Percentiles rank a stretch among this genome's conserved stretches.
These are phyloP conservation scores for Didymella sp. DNA, from an alignment of 2,329 filamentous ascomycete species.

Conservation along the genomic window DNA sequence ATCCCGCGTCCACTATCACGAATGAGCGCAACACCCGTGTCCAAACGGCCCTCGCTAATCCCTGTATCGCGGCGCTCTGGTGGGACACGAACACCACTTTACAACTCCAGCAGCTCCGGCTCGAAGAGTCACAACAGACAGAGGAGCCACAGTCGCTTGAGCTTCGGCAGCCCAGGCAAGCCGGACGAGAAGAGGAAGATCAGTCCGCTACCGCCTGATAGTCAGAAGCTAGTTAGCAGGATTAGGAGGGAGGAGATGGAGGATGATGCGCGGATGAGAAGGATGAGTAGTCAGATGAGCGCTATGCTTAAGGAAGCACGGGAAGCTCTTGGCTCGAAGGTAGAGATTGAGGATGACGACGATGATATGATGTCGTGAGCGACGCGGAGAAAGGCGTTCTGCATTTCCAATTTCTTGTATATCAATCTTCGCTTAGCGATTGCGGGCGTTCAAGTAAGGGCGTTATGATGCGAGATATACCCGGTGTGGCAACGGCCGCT, in stretches of 20 bases:
- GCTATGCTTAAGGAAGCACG: constrained; percentile 90
- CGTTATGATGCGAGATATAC: background rate
- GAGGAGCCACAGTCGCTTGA: constrained; percentile 40
- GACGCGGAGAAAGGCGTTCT: background rate
- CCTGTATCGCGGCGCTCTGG: constrained; percentile 52
- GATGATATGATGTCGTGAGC: constrained; percentile 26
- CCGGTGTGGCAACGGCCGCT: background rate
- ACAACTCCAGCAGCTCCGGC: constrained; percentile 15
- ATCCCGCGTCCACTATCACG: constrained; percentile 45
- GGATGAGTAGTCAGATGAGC: constrained; percentile 79
- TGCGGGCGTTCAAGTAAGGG: background rate
- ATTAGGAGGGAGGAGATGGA: constrained; percentile 76
- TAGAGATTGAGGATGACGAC: constrained; percentile 48
- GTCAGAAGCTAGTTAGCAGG: constrained; percentile 74
- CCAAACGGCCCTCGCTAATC: constrained; percentile 52
- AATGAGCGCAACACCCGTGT: constrained; percentile 26
- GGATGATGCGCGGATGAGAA: constrained; percentile 77
- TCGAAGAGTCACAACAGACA: constrained; percentile 26
- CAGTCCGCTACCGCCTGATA: constrained; percentile 64
- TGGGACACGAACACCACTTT: constrained; percentile 29
- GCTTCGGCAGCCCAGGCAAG: constrained; percentile 41
- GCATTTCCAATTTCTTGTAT: background rate
- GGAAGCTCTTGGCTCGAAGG: constrained; percentile 72
- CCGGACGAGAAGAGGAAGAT: constrained; percentile 33
- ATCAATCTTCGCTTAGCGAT: background rate